Conservation (phyloP, 805 yeast species). For the Yamadazyma insecticola region DNA sequence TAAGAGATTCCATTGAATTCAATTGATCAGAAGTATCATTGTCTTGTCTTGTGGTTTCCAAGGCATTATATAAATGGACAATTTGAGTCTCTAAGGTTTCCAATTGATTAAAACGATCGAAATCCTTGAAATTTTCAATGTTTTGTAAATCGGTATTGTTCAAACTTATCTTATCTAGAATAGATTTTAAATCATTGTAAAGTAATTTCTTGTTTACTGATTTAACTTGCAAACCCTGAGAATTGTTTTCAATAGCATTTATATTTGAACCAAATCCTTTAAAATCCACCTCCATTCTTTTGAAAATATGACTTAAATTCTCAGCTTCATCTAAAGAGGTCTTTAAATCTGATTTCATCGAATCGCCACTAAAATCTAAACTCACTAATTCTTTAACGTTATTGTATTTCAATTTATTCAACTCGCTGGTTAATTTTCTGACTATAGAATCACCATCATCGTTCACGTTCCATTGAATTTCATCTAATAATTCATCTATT, state of each 20-base stretch:
- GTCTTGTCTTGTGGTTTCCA: constrained; percentile 48
- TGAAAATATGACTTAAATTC: constrained; percentile 32
- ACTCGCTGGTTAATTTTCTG: constrained; percentile 52
- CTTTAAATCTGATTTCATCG: constrained; percentile 27
- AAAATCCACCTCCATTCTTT: constrained; percentile 36
- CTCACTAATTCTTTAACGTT: constrained; percentile 47
- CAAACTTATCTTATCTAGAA: constrained; percentile 66
- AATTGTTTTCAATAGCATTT: constrained; percentile 63
- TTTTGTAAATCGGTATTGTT: constrained; percentile 49
- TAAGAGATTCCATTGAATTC: constrained; percentile 66
- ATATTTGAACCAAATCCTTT: constrained; percentile 57
- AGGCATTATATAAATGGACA: constrained; percentile 55
- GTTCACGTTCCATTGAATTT: constrained; percentile 67
- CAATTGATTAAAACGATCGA: constrained; percentile 41
- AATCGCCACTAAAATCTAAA: constrained; percentile 32
- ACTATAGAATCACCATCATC: constrained; percentile 62
- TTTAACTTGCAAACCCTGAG: constrained; percentile 79
- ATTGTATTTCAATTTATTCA: constrained; percentile 57
- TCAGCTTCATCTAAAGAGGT: constrained; percentile 32
- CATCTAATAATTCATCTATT: constrained; percentile 67
- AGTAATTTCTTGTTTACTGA: constrained; percentile 76
- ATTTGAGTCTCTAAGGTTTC: constrained; percentile 51
- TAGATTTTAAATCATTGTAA: constrained; percentile 63
- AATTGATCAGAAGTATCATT: constrained; percentile 39
- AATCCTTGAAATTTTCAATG: constrained; percentile 45